Evolutionary conservation across 768 basidiomycete species (phyloP), one percentile per base, ranked within the genome.

Genomic region (Rhizopogon vulgaris): DNA sequence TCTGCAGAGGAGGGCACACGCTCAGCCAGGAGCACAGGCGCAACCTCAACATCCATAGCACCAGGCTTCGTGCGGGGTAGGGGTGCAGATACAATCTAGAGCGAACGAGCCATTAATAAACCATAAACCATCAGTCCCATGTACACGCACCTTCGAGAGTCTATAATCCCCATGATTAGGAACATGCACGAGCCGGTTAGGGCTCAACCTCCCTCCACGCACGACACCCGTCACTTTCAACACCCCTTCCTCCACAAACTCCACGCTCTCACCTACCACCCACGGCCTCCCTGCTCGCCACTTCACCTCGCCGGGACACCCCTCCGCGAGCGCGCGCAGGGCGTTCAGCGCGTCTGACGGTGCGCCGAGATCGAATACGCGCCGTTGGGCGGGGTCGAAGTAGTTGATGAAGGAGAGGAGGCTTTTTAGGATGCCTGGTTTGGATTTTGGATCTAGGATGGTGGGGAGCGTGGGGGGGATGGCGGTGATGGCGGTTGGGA

Each of bases 341-440:
- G 88, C 82, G 56, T 80, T 90, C 14, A 89, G 65, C 9, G 79
- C 71, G 60, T 95, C 93, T 4, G 86, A 74, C 22, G 75, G 60
- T 1, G 70, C 67, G 49, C 82, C 75, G 41, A 92, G 68, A 68
- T 94, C 91, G 61, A 84, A 88, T 0, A 98, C 76, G 32, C 85
- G 78, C 7, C 77, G 71, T 60, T 94, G 87, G 22, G 78, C 75
- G 2, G 95, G 95, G 54, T 90, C 89, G 68, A 98, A 99, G 70
- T 97, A 97, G 57, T 86, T 85, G 52, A 94, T 84, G 74, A 97
- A 99, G 9, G 94, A 96, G 8, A 95, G 78, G 4, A 97, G 76
- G 1, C 93, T 96, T 71, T 91, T 94, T 51, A 91, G 71, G 42
- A 93, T 78, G 15, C 80, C 80, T 1, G 80, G 61, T 28, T 81